Evolutionary conservation across 345 rosid species (phyloP).

Genomic region (Pugionium cornutum): DNA sequence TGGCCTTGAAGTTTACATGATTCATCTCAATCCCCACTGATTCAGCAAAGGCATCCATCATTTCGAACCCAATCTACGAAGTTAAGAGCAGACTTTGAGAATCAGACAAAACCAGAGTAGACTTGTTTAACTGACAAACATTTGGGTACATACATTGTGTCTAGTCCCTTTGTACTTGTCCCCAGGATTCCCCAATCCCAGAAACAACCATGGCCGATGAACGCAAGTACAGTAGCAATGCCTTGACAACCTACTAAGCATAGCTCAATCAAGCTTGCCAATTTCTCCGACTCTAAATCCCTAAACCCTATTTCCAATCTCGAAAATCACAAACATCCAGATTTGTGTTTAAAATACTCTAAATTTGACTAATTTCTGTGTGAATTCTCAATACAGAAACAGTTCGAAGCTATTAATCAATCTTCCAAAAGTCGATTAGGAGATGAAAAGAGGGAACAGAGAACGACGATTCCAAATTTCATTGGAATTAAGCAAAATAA

Average conservation of each 20-base stretch:
- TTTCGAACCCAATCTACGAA: slow-evolving; percentile 60
- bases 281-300: too few relatives aligned
- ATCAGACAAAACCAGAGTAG: background rate
- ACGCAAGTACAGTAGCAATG: slow-evolving; percentile 58
- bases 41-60: slow-evolving; percentile 31
- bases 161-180: slow-evolving; percentile 78
- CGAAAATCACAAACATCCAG: too few relatives aligned
- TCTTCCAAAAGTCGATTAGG: too few relatives aligned
- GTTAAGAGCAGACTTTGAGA: background rate
- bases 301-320: too few relatives aligned
- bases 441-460: too few relatives aligned
- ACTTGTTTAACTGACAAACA: background rate
- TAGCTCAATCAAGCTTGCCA: too few relatives aligned
- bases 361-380: too few relatives aligned
- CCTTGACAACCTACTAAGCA: slow-evolving; percentile 40
- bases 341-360: too few relatives aligned
- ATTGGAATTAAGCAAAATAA: background rate
- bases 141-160: slow-evolving; percentile 58
- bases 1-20: background rate
- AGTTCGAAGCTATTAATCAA: too few relatives aligned
- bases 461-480: too few relatives aligned
- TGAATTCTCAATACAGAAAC: too few relatives aligned
- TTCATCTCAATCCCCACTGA: background rate
- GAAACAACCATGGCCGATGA: slow-evolving; percentile 71
- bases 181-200: slow-evolving; percentile 90